phyloP scores from a whole-genome alignment of 768 basidiomycete genomes.

The Lanmaoa pseudosensibilis region DNA sequence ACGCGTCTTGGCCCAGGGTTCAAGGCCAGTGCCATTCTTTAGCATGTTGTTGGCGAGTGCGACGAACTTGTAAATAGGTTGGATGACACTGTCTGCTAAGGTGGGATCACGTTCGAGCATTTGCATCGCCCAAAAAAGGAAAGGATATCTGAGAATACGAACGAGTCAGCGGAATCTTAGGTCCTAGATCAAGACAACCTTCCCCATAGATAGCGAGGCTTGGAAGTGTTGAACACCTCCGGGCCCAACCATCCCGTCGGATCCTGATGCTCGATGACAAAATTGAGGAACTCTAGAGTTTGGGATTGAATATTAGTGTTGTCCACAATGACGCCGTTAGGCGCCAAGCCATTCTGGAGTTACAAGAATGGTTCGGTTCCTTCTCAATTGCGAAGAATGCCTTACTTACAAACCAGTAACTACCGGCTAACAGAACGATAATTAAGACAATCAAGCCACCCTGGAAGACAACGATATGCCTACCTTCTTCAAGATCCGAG shows the following conservation, averaged over 20 bases:
- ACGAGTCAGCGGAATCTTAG: background rate
- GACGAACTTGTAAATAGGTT: slow-evolving; percentile 47
- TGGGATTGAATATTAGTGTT: slow-evolving; percentile 1
- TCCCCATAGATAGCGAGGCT: slow-evolving; percentile 1
- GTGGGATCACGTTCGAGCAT: slow-evolving; percentile 3
- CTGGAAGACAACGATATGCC: background rate
- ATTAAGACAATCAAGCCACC: background rate
- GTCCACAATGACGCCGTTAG: background rate
- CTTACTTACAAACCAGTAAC: slow-evolving; percentile 1
- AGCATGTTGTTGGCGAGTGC: slow-evolving; percentile 54
- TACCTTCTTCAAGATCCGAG: slow-evolving; percentile 1
- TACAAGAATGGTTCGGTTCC: background rate
- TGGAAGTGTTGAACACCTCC: slow-evolving; percentile 1
- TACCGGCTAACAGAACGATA: background rate
- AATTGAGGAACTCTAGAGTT: background rate
- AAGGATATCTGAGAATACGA: background rate
- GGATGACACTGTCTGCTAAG: slow-evolving; percentile 1
- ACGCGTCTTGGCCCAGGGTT: slow-evolving; percentile 52
- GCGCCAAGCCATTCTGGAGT: background rate
- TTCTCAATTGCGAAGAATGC: background rate
- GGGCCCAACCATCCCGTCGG: background rate
- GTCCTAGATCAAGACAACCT: background rate
- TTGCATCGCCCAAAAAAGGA: slow-evolving; percentile 4
- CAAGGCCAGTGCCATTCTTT: slow-evolving; percentile 50
- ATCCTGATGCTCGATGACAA: slow-evolving; percentile 1